Conservation (phyloP, 192 early-diverging fungal genomes). For the Coemansia sp. region DNA sequence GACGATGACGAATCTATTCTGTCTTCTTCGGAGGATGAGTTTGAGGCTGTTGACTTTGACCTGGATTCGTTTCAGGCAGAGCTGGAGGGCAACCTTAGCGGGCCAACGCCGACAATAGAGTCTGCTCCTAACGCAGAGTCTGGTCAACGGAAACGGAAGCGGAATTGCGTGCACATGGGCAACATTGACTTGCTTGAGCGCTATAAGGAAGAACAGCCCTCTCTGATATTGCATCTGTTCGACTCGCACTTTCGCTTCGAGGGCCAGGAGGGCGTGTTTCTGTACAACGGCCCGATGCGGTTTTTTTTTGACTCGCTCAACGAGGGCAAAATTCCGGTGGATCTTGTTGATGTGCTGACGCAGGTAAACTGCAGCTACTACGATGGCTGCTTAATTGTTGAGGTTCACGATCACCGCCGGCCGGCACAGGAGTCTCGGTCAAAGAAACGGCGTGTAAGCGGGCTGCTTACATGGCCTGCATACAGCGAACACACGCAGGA, state of each 20-base stretch:
- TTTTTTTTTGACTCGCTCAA: slow-evolving; percentile 58
- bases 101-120: not conserved
- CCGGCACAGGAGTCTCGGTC: slow-evolving; percentile 31
- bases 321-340: slow-evolving; percentile 60
- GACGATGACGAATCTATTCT: slow-evolving; percentile 33
- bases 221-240: slow-evolving; percentile 65
- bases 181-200: slow-evolving; percentile 39
- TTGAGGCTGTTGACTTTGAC: slow-evolving; percentile 50
- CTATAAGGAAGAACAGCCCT: slow-evolving; percentile 57
- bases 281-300: slow-evolving; percentile 53
- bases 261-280: slow-evolving; percentile 55
- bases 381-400: slow-evolving; percentile 67
- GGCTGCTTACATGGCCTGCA: slow-evolving; percentile 36
- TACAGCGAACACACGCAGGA: slow-evolving; percentile 6
- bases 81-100: slow-evolving; percentile 17
- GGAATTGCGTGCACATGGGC: slow-evolving; percentile 29
- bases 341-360: slow-evolving; percentile 67
- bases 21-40: slow-evolving; percentile 50
- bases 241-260: slow-evolving; percentile 76
- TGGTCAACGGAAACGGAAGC: slow-evolving; percentile 15
- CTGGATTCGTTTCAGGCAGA: slow-evolving; percentile 23
- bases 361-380: slow-evolving; percentile 54
- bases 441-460: slow-evolving; percentile 26
- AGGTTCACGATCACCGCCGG: slow-evolving; percentile 67
- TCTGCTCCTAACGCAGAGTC: slow-evolving; percentile 1